Percentiles rank a stretch among this genome's conserved stretches.
Evolutionary conservation across 148 eudicot species (phyloP).

Genomic region (Rhododendron molle): DNA sequence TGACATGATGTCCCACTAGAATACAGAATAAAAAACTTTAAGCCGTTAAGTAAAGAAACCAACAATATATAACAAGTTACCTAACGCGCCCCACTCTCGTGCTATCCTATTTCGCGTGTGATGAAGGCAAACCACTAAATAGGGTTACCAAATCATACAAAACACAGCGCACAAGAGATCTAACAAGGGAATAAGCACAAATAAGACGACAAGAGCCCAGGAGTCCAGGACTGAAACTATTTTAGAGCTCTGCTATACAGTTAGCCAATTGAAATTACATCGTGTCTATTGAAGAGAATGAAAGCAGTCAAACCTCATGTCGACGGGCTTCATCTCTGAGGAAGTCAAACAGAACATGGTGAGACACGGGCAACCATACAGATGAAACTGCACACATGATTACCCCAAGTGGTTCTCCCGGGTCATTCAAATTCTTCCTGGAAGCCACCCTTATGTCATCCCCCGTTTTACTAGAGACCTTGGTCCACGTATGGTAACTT

Average conservation of each 20-base stretch:
- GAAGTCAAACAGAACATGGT: conserved; percentile 61
- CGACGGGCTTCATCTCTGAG: conserved; percentile 73
- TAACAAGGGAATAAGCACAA: neutral
- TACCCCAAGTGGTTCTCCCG: conserved; percentile 83
- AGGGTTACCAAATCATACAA: neutral
- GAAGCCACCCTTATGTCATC: conserved; percentile 79
- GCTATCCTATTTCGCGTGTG: neutral
- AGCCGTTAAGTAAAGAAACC: neutral
- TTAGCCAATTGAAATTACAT: neutral
- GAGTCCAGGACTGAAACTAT: neutral
- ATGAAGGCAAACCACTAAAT: neutral
- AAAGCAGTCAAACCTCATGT: conserved; percentile 50
- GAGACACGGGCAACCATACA: conserved; percentile 85
- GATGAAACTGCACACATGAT: conserved; percentile 76
- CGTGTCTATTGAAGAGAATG: neutral
- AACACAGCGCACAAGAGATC: neutral
- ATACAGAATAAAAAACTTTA: neutral
- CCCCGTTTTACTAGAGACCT: conserved; percentile 72
- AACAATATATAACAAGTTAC: neutral
- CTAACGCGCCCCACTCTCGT: neutral
- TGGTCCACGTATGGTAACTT: conserved; percentile 76
- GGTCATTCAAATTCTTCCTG: conserved; percentile 76
- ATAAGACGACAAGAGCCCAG: neutral
- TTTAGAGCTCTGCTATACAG: neutral
- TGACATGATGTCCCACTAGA: conserved; percentile 80